A percentile compares a stretch with the other conserved stretches of the same genome.
phyloP scores from a whole-genome alignment of 164 flowering plant species.

The Cinnamomum micranthum region DNA sequence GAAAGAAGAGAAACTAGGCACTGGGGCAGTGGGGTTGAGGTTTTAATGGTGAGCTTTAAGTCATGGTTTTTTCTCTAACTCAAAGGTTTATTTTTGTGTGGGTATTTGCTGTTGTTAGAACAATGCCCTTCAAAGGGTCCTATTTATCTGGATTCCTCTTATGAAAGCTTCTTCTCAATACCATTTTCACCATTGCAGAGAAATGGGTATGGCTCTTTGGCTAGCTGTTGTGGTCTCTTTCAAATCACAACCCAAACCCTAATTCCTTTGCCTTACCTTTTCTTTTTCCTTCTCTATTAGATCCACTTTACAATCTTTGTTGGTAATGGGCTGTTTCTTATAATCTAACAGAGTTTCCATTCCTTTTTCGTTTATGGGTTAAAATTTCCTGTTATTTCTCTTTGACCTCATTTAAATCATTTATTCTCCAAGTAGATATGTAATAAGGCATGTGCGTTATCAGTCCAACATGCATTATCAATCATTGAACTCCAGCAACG shows the following conservation, averaged over 20 bases:
- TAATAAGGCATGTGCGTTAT: too few relatives aligned
- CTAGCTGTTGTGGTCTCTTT: constrained; percentile 1
- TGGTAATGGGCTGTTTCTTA: neutral
- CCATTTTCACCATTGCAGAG: neutral
- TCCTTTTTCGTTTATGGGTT: neutral
- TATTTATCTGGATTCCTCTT: neutral
- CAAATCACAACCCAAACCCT: neutral
- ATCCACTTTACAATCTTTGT: neutral
- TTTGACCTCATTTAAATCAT: too few relatives aligned
- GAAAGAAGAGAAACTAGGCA: neutral
- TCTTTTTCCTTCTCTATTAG: neutral
- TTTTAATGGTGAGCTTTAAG: neutral
- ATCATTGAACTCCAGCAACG: neutral
- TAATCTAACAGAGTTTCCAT: neutral
- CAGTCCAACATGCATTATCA: too few relatives aligned
- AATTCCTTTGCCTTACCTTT: neutral
- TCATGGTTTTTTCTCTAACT: neutral
- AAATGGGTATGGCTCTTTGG: neutral
- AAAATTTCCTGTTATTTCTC: too few relatives aligned
- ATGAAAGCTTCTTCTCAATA: neutral
- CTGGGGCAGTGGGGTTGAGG: neutral
- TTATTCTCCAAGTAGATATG: too few relatives aligned
- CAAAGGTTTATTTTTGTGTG: neutral
- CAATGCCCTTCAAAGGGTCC: neutral
- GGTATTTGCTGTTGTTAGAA: neutral